These are phyloP conservation scores for Dictyostelium intermedium DNA, from an alignment of 78 protist species.

Conservation along the genomic window DNA sequence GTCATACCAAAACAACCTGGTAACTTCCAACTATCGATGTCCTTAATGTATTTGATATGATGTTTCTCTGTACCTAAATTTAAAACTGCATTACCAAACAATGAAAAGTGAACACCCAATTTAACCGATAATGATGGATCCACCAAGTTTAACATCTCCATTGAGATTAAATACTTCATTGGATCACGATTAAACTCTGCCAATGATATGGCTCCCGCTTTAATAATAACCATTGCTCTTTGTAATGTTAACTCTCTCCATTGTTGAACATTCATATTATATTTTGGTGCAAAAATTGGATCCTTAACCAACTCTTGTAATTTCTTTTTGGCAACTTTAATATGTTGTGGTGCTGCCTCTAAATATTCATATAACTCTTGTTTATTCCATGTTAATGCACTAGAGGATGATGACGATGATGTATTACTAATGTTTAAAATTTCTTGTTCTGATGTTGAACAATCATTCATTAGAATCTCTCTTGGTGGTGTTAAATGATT, in stretches of 20 bases:
- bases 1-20: slow-evolving; percentile 87
- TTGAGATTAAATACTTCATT: slow-evolving; percentile 63
- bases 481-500: slow-evolving; percentile 21
- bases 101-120: slow-evolving; percentile 81
- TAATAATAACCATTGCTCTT: slow-evolving; percentile 46
- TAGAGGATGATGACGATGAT: background rate
- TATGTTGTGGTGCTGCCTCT: slow-evolving; percentile 25
- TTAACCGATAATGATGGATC: slow-evolving; percentile 78
- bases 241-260: slow-evolving; percentile 72
- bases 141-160: slow-evolving; percentile 28
- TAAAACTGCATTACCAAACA: slow-evolving; percentile 81
- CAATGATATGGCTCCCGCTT: slow-evolving; percentile 46
- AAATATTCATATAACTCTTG: slow-evolving; percentile 47
- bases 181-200: slow-evolving; percentile 75
- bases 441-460: background rate
- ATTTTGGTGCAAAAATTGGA: slow-evolving; percentile 73
- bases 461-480: background rate
- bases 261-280: slow-evolving; percentile 55
- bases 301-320: slow-evolving; percentile 31
- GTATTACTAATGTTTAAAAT: background rate
- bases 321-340: slow-evolving; percentile 11
- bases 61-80: slow-evolving; percentile 83
- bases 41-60: slow-evolving; percentile 79
- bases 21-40: slow-evolving; percentile 69
- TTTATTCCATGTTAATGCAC: slow-evolving; percentile 43